Evolutionary conservation across 352 stramenopile species (phyloP).

Genomic region (Thalassiosira hispida): DNA sequence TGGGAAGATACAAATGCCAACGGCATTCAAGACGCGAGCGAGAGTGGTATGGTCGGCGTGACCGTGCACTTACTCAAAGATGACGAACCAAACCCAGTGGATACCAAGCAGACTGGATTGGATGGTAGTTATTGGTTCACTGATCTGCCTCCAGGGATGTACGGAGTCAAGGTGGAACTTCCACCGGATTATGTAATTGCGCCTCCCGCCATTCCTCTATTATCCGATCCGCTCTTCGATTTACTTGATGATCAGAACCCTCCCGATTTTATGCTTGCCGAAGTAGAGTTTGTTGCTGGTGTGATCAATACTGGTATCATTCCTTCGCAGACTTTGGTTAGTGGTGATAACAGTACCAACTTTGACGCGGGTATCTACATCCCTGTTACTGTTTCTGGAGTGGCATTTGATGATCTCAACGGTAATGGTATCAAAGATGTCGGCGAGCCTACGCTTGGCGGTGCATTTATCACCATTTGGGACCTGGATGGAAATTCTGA

Average conservation of each 20-base stretch:
- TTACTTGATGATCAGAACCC: neutral
- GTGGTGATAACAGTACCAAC: slow-evolving; percentile 2
- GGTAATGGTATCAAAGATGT: slow-evolving; percentile 36
- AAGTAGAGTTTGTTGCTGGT: neutral
- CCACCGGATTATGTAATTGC: slow-evolving; percentile 44
- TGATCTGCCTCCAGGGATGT: slow-evolving; percentile 23
- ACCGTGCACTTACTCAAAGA: slow-evolving; percentile 35
- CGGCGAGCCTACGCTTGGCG: slow-evolving; percentile 18
- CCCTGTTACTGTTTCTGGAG: slow-evolving; percentile 22
- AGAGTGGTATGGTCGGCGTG: slow-evolving; percentile 25
- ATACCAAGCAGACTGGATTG: slow-evolving; percentile 15
- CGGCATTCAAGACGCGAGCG: slow-evolving; percentile 30
- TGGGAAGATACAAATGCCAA: slow-evolving; percentile 52
- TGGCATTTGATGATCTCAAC: slow-evolving; percentile 37
- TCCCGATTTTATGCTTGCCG: neutral
- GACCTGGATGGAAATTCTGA: neutral
- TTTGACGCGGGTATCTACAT: slow-evolving; percentile 39
- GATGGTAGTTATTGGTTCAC: slow-evolving; percentile 45
- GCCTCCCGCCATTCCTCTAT: slow-evolving; percentile 1
- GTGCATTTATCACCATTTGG: slow-evolving; percentile 25
- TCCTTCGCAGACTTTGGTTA: slow-evolving; percentile 1
- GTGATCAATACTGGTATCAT: slow-evolving; percentile 2
- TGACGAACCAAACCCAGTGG: slow-evolving; percentile 10
- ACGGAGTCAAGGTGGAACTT: slow-evolving; percentile 38
- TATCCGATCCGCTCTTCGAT: neutral